Evolutionary conservation across 345 rosid species (phyloP).

Genomic region (Gossypium mustelinum): DNA sequence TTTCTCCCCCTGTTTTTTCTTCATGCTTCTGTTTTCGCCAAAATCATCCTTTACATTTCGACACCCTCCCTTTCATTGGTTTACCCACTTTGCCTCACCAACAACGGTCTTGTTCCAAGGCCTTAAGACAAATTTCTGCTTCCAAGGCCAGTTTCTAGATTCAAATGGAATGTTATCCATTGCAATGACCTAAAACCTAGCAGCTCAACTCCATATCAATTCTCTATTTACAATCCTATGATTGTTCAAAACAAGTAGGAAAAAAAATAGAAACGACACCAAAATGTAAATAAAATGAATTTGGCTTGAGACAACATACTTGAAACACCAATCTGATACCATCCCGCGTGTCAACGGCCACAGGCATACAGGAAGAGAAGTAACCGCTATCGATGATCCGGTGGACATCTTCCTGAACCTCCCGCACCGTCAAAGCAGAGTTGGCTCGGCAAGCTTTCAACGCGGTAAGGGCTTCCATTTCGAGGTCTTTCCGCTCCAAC

Average conservation of each 20-base stretch:
- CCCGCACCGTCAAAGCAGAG: slow-evolving; percentile 77
- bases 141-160: background rate
- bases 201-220: background rate
- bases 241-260: background rate
- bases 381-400: slow-evolving; percentile 85
- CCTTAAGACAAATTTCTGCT: no score
- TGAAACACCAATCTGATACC: slow-evolving; percentile 88
- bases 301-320: slow-evolving; percentile 31
- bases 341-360: slow-evolving; percentile 87
- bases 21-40: background rate
- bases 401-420: slow-evolving; percentile 93
- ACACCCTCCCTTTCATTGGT: background rate
- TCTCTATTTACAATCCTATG: background rate
- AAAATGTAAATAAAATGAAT: background rate
- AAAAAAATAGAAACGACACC: background rate
- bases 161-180: background rate
- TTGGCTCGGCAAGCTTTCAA: slow-evolving; percentile 79
- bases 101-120: no score
- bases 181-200: background rate
- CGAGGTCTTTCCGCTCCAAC: slow-evolving; percentile 87
- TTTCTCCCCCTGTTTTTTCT: background rate
- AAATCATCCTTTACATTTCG: background rate
- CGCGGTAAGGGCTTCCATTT: slow-evolving; percentile 75
- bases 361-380: slow-evolving; percentile 83
- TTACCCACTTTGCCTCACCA: background rate